Evolutionary conservation across 768 basidiomycete species (phyloP).

Genomic region (Agrocybe chaxingu): DNA sequence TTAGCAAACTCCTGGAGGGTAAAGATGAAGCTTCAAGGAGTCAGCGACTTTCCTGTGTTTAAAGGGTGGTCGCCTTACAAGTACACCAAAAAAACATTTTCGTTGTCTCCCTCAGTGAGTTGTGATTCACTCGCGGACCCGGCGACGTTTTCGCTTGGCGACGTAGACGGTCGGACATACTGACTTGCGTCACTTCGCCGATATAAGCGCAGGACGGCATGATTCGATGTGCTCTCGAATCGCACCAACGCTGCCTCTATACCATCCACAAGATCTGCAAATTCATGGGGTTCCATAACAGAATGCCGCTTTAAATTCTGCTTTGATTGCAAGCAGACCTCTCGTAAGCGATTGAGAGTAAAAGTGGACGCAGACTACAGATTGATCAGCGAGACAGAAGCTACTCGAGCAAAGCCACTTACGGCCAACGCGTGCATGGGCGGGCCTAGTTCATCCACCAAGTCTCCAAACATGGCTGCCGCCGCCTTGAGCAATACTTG

Average conservation of each 20-base stretch:
- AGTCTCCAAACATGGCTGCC: constrained; percentile 71
- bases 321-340: constrained; percentile 55
- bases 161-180: constrained; percentile 18
- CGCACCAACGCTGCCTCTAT: constrained; percentile 68
- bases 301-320: constrained; percentile 22
- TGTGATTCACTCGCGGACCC: constrained; percentile 2
- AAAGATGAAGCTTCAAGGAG: constrained; percentile 77
- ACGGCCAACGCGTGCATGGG: constrained; percentile 76
- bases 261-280: constrained; percentile 56
- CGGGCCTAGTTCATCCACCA: constrained; percentile 77
- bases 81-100: constrained; percentile 85
- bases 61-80: constrained; percentile 55
- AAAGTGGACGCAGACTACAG: constrained; percentile 57
- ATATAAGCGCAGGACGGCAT: constrained; percentile 78
- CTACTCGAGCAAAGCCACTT: constrained; percentile 18
- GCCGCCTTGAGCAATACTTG: constrained; percentile 55
- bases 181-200: constrained; percentile 40
- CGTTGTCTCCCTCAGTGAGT: constrained; percentile 55
- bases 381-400: neutral
- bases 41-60: constrained; percentile 1
- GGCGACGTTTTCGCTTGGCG: constrained; percentile 12
- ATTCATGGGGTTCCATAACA: constrained; percentile 53
- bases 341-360: constrained; percentile 61
- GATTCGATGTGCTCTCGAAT: constrained; percentile 82
- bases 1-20: constrained; percentile 91